These are phyloP conservation scores for Suhomyces bokatorum DNA, from an alignment of 1,139 yeast species.

Conservation along the genomic window DNA sequence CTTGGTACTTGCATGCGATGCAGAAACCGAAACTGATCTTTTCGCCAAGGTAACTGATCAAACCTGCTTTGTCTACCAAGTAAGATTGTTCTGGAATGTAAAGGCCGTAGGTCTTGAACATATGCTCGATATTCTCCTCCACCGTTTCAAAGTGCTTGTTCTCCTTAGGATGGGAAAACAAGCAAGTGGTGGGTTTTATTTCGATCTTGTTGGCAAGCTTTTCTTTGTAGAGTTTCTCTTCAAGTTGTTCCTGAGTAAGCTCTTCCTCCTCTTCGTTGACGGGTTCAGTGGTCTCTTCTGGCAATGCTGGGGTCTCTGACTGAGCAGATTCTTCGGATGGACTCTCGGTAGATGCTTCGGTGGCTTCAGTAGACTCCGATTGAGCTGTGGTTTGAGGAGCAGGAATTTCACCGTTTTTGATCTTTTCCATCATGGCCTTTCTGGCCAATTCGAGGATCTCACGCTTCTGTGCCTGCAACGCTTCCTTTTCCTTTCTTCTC, in stretches of 20 bases:
- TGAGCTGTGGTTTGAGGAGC: conserved; percentile 12
- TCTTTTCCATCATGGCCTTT: conserved; percentile 48
- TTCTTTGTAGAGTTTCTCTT: conserved; percentile 54
- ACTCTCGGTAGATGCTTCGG: conserved; percentile 9
- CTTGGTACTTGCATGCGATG: conserved; percentile 80
- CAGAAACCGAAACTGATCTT: conserved; percentile 87
- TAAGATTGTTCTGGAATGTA: conserved; percentile 82
- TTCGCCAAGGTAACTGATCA: conserved; percentile 74
- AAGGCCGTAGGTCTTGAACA: conserved; percentile 77
- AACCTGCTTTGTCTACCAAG: conserved; percentile 67
- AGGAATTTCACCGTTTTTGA: conserved; percentile 26
- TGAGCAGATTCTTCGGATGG: conserved; percentile 11
- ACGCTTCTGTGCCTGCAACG: conserved; percentile 59
- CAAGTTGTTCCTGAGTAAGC: conserved; percentile 41
- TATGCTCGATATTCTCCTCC: conserved; percentile 71
- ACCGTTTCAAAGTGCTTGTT: conserved; percentile 30
- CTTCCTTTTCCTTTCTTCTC: conserved; percentile 66
- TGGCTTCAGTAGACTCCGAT: conserved; percentile 2
- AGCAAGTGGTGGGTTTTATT: conserved; percentile 71
- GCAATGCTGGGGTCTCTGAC: conserved; percentile 6
- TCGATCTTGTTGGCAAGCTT: conserved; percentile 64
- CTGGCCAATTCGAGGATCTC: conserved; percentile 62
- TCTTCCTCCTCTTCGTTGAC: conserved; percentile 26
- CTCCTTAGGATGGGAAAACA: conserved; percentile 66
- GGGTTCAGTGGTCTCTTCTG: conserved; percentile 13